Conservation (phyloP, 352 stramenopile species). For the Phytophthora agathidicida region DNA sequence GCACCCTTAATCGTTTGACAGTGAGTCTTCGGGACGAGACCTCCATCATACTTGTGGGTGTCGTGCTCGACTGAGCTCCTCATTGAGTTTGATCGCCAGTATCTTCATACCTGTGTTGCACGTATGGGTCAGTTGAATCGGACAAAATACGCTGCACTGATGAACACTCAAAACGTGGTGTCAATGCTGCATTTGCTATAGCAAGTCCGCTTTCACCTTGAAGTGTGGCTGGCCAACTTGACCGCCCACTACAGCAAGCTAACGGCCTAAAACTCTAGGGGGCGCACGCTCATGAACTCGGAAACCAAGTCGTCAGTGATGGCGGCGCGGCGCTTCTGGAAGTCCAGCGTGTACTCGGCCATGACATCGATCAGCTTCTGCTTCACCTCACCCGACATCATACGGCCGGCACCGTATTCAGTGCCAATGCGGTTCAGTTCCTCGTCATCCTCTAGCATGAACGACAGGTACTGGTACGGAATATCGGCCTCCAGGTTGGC, state of each 20-base stretch:
- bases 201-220: too few species aligned
- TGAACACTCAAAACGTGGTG: too few species aligned
- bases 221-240: too few species aligned
- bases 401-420: conserved; percentile 96
- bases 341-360: conserved; percentile 91
- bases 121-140: too few species aligned
- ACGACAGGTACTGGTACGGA: conserved; percentile 98
- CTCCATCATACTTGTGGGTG: too few species aligned
- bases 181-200: too few species aligned
- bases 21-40: too few species aligned
- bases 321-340: conserved; percentile 93
- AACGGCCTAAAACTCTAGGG: conserved; percentile 88
- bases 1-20: too few species aligned
- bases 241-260: conserved; percentile 15
- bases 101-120: too few species aligned
- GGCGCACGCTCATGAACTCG: conserved; percentile 96
- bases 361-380: conserved; percentile 95
- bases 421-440: conserved; percentile 93
- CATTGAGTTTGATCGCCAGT: too few species aligned
- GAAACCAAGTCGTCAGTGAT: conserved; percentile 96
- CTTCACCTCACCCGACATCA: conserved; percentile 99
- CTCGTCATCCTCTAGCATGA: conserved; percentile 99
- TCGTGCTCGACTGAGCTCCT: too few species aligned
- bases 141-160: too few species aligned
- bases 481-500: conserved; percentile 99